Evolutionary conservation across 108 stramenopile genomes (phyloP), one percentile per base, ranked within the genome.

Genomic region (Cyclotella sp.): DNA sequence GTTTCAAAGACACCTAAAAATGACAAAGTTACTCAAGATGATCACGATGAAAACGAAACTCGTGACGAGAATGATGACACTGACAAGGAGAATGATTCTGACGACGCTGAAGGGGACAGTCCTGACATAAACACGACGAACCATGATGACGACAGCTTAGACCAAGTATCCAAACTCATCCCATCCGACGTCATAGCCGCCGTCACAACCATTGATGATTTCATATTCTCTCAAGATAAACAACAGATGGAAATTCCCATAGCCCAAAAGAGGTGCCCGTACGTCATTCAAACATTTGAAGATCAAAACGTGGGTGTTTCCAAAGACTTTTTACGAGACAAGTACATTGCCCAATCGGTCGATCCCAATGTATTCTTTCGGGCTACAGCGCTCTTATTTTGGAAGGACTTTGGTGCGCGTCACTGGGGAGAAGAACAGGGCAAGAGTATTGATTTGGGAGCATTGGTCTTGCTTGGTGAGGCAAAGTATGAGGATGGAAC

Each of bases 281-380:
- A 85, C 72, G 85, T 88, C 9, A 47, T 77, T 0, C 18, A 80
- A 47, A 74, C 70, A 8, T 85, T 84, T 72, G 43, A 61, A 26
- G 52, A 75, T 18, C 45, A 72, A 22, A 76, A 88, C 53, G 9
- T 41, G 13, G 81, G 77, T 0, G 21, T 55, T 16, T 51, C 49
- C 27, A 55, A 77, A 45, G 77, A 77, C 24, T 81, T 78, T 29
- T 60, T 85, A 9, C 44, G 30, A 29, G 69, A 67, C 9, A 77
- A 85, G 41, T 89, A 85, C 73, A 28, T 47, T 15, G 55, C 68
- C 15, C 84, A 85, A 63, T 72, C 74, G 10, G 68, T 61, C 29
- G 86, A 89, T 65, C 27, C 74, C 22, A 87, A 87, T 45, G 77
- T 82, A 0, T 90, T 88, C 55, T 90, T 86, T 34, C 87, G 89